Conservation (phyloP, 2,329 filamentous ascomycete species). For the Monosporascus cannonballus region DNA sequence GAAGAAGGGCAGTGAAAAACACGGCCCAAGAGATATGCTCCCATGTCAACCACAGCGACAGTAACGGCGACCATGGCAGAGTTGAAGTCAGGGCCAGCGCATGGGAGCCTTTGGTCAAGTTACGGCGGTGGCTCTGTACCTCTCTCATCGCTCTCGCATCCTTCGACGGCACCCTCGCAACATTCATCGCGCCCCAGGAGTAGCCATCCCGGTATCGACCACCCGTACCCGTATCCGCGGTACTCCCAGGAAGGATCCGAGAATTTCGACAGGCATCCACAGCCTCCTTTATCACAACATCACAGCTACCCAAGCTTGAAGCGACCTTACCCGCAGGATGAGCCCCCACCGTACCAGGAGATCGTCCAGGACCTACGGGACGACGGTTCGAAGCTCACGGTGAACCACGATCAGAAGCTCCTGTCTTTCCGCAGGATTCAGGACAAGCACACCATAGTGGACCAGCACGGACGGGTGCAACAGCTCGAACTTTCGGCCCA, state of each 20-base stretch:
- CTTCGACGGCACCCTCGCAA: conserved; percentile 38
- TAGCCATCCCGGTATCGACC: conserved; percentile 43
- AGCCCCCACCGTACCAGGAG: conserved; percentile 51
- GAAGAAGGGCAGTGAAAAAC: not conserved
- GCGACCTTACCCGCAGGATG: conserved; percentile 50
- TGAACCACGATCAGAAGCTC: conserved; percentile 56
- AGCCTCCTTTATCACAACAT: conserved; percentile 40
- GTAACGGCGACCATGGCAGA: conserved; percentile 59
- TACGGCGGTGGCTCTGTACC: conserved; percentile 48
- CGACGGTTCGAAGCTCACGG: conserved; percentile 49
- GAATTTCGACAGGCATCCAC: conserved; percentile 47
- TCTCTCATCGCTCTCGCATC: conserved; percentile 41
- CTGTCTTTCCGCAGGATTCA: conserved; percentile 51
- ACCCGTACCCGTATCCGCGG: conserved; percentile 47
- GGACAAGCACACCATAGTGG: conserved; percentile 55
- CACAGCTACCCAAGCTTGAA: conserved; percentile 52
- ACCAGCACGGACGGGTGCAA: conserved; percentile 53
- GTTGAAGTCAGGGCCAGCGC: conserved; percentile 53
- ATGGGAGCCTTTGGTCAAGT: conserved; percentile 52
- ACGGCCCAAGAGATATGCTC: conserved; percentile 37
- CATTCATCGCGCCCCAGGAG: conserved; percentile 44
- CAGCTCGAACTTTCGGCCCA: conserved; percentile 63
- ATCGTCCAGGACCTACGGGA: conserved; percentile 56
- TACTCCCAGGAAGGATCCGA: conserved; percentile 50
- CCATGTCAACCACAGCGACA: conserved; percentile 56